These are phyloP conservation scores for Alopecurus myosuroides DNA, from an alignment of 176 grass and related monocot genomes.

Conservation along the genomic window DNA sequence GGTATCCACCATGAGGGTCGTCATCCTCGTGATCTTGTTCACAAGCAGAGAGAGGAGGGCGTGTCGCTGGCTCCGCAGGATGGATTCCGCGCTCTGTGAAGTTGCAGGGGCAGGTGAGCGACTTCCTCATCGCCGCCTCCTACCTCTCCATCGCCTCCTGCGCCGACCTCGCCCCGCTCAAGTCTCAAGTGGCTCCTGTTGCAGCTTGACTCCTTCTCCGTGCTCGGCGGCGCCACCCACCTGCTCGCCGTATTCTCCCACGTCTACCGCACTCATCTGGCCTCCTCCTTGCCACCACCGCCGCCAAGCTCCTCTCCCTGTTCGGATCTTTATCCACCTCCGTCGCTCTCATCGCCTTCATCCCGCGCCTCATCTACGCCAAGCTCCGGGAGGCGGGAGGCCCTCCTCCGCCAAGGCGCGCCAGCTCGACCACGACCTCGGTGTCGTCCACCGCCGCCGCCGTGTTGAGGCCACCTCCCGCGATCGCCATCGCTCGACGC, in stretches of 20 bases:
- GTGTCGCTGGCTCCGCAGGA: too few species aligned
- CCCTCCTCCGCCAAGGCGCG: not conserved
- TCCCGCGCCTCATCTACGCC: not conserved
- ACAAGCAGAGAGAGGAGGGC: too few species aligned
- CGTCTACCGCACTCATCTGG: not conserved
- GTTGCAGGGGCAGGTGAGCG: conserved; percentile 35
- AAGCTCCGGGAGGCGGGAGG: conserved; percentile 10
- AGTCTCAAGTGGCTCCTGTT: conserved; percentile 30
- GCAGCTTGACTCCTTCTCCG: conserved; percentile 43
- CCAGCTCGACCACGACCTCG: conserved; percentile 6
- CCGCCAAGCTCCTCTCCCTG: not conserved
- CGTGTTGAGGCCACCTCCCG: conserved; percentile 12
- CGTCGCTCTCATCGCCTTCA: not conserved
- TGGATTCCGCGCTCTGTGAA: too few species aligned
- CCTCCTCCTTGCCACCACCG: too few species aligned
- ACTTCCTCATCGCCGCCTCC: conserved; percentile 42
- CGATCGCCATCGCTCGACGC: conserved; percentile 30
- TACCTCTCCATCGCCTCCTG: conserved; percentile 27
- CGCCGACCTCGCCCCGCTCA: conserved; percentile 11
- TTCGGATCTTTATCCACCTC: not conserved
- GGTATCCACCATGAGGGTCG: too few species aligned
- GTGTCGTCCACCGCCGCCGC: conserved; percentile 9
- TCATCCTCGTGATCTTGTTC: too few species aligned
- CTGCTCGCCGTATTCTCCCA: conserved; percentile 2
- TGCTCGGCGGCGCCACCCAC: not conserved